Evolutionary conservation across 2,329 filamentous ascomycete species (phyloP).

Genomic region (Chrysoporthe austroafricana): DNA sequence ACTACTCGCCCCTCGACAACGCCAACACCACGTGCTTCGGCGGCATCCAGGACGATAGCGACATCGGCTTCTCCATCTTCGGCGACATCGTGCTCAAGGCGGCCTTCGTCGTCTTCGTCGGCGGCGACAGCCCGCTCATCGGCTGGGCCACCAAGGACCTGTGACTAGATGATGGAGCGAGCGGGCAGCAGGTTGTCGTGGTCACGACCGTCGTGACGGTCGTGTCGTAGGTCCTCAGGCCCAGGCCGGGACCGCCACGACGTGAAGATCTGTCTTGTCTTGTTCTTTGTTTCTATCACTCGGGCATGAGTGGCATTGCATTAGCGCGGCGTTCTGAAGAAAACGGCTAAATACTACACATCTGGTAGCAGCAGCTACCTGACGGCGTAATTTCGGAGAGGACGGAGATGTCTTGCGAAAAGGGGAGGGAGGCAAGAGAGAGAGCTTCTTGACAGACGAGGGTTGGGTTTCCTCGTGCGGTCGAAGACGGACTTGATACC

Average conservation of each 20-base stretch:
- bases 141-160: conserved; percentile 44
- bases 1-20: conserved; percentile 37
- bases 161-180: conserved; percentile 23
- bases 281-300: background rate
- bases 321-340: conserved; percentile 6
- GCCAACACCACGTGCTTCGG: conserved; percentile 40
- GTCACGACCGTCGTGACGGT: conserved; percentile 21
- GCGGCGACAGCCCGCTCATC: conserved; percentile 41
- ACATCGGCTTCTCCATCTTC: conserved; percentile 37
- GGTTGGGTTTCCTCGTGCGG: background rate
- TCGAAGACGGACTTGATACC: conserved; percentile 3
- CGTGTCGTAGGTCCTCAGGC: background rate
- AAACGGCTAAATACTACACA: background rate
- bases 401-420: background rate
- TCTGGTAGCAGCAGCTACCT: conserved; percentile 2
- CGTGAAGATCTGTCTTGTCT: background rate
- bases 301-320: background rate
- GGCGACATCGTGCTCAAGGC: conserved; percentile 39
- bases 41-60: conserved; percentile 37
- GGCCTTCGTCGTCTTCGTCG: conserved; percentile 40
- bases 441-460: background rate
- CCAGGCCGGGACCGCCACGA: too few relatives aligned
- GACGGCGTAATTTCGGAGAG: background rate
- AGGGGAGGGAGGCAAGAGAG: background rate
- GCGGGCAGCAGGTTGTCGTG: conserved; percentile 19